Base-by-base conservation (phyloP, 192 early-diverging fungal species). In the Phlyctochytrium planicorne region DNA sequence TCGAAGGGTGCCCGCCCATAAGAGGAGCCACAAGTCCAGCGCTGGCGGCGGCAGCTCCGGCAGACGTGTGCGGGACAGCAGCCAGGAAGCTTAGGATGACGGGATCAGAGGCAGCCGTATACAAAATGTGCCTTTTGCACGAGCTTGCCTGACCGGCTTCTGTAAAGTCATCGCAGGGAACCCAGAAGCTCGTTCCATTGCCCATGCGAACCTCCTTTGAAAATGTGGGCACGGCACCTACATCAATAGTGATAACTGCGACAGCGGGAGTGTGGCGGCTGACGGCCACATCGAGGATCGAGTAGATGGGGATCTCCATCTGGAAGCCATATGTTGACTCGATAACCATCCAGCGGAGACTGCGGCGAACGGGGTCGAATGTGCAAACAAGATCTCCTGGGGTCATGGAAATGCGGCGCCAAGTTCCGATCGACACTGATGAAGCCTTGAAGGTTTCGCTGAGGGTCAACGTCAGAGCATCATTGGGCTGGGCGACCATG, bases 281-380 rank as follows among this genome's bases (percentile, higher is more conserved):
- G n/a, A 70, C 61, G 0, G 60, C n/a, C 23, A 63, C 68, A 50
- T 71, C 69, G 16, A 71, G 2, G 34, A 71, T 30, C 12, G 52
- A 55, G 30, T 32, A 30, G 53, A 71, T 12, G 25, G 53, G 53
- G 36, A 71, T 24, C 36, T 71, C 62, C 59, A 69, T 61, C 52
- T 63, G 35, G 50, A 69, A 69, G 52, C 68, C 59, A 32, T 47
- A 69, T 4, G 59, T 60, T 3, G 52, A 53, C 61, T 69, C 68
- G 61, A 69, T 62, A 30, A 69, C 68, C 52, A 37, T 27, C 68
- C 68, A 69, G 20, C 68, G 59, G 24, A 69, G 25, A 10, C 53
- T 12, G 24, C 61, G 40, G 12, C 53, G 16, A 0, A 17, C 25
- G 6, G 50, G 4, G 23, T 61, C 4, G 30, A 69, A 52, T 29